Percentiles rank a stretch among this genome's conserved stretches.
These are phyloP conservation scores for Dissophora globulifera DNA, from an alignment of 192 early-diverging fungal species.

Conservation along the genomic window DNA sequence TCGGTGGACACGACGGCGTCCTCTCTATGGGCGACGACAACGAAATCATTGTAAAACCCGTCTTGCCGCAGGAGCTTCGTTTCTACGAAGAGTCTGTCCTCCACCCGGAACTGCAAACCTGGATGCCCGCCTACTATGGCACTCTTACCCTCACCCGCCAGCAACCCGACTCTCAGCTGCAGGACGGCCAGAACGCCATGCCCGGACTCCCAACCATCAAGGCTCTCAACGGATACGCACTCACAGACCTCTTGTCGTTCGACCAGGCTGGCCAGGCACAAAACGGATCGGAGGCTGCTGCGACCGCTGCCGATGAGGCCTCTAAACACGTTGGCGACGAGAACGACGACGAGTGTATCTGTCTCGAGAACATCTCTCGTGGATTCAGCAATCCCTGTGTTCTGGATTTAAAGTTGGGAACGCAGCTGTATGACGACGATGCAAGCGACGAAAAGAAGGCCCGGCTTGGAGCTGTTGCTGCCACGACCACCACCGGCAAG, in stretches of 20 bases:
- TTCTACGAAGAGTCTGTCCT: slow-evolving; percentile 77
- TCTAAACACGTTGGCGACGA: slow-evolving; percentile 14
- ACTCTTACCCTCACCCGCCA: slow-evolving; percentile 41
- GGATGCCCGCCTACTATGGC: slow-evolving; percentile 79
- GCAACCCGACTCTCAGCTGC: slow-evolving; percentile 1
- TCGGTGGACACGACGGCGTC: slow-evolving; percentile 83
- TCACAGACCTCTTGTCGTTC: slow-evolving; percentile 30
- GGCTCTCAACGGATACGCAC: slow-evolving; percentile 29
- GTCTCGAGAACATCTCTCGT: slow-evolving; percentile 80
- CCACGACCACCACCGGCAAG: slow-evolving; percentile 68
- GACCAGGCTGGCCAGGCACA: slow-evolving; percentile 4
- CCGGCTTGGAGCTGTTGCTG: slow-evolving; percentile 73
- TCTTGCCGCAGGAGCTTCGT: slow-evolving; percentile 66
- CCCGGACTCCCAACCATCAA: slow-evolving; percentile 43
- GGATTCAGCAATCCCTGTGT: slow-evolving; percentile 81
- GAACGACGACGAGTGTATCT: slow-evolving; percentile 60
- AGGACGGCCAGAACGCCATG: too few relatives aligned
- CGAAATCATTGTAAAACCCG: slow-evolving; percentile 77
- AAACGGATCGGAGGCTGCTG: too few relatives aligned
- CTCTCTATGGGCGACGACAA: slow-evolving; percentile 69
- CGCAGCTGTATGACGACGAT: slow-evolving; percentile 76
- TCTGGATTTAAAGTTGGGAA: slow-evolving; percentile 90
- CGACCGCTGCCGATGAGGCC: too few relatives aligned
- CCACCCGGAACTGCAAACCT: slow-evolving; percentile 63
- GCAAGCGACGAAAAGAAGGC: slow-evolving; percentile 76